Percentiles rank a stretch among this genome's conserved stretches.
Evolutionary conservation across 2,329 filamentous ascomycete species (phyloP).

Genomic region (Lachnellula suecica): DNA sequence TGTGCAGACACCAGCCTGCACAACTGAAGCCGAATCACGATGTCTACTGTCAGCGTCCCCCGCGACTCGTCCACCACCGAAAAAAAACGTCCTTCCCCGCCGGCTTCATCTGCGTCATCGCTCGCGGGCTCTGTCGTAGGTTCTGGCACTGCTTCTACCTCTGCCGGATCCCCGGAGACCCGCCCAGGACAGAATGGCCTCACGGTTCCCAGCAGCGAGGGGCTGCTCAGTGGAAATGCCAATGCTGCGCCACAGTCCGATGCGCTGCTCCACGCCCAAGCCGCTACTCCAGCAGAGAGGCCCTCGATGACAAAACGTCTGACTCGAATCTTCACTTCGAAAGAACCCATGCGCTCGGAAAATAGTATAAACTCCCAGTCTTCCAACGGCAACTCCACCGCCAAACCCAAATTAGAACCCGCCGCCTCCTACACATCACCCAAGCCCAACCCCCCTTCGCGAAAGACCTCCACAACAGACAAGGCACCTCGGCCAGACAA

Average conservation of each 20-base stretch:
- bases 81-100: constrained; percentile 24
- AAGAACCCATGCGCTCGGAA: constrained; percentile 42
- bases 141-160: too few species aligned
- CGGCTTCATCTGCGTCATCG: constrained; percentile 27
- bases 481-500: constrained; percentile 35
- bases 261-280: constrained; percentile 24
- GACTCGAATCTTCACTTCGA: constrained; percentile 64
- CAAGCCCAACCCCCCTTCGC: constrained; percentile 39
- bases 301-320: constrained; percentile 63
- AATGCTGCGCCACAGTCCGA: constrained; percentile 30
- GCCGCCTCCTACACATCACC: constrained; percentile 26
- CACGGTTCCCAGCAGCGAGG: constrained; percentile 25
- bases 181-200: constrained; percentile 25
- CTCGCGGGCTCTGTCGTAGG: constrained; percentile 4
- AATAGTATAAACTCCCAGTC: constrained; percentile 20
- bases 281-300: constrained; percentile 42
- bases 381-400: constrained; percentile 30
- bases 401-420: constrained; percentile 27
- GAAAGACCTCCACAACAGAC: constrained; percentile 45
- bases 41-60: constrained; percentile 28
- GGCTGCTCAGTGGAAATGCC: constrained; percentile 25
- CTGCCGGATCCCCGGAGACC: constrained; percentile 23
- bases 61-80: constrained; percentile 21
- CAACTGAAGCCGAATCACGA: constrained; percentile 13
- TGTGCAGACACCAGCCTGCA: neutral